phyloP scores from a whole-genome alignment of 2,329 filamentous ascomycete species.

The Karstenula rhodostoma region DNA sequence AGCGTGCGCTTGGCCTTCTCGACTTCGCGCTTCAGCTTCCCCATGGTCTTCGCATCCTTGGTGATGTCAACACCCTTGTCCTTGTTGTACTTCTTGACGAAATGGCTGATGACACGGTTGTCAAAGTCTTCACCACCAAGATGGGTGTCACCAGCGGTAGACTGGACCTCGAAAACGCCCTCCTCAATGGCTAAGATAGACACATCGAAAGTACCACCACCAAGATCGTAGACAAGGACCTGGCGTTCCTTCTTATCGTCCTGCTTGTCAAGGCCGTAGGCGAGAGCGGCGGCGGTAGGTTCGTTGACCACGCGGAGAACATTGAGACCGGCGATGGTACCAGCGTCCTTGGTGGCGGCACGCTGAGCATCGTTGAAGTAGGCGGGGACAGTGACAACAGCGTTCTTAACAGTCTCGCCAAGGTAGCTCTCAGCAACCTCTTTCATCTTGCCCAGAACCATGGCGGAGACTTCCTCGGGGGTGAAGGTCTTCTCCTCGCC shows the following conservation, averaged over 20 bases:
- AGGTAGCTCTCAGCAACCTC: conserved; percentile 81
- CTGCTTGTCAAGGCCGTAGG: conserved; percentile 75
- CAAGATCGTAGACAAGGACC: conserved; percentile 53
- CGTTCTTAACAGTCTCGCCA: conserved; percentile 83
- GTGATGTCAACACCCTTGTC: conserved; percentile 91
- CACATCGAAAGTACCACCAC: conserved; percentile 54
- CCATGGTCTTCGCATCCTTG: conserved; percentile 97
- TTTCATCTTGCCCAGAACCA: conserved; percentile 76
- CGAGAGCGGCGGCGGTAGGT: conserved; percentile 92
- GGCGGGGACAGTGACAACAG: conserved; percentile 92
- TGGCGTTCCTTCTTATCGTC: conserved; percentile 50
- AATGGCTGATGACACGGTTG: conserved; percentile 95
- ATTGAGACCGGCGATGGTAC: conserved; percentile 89
- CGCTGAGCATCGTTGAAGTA: conserved; percentile 99
- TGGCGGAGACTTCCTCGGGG: conserved; percentile 81
- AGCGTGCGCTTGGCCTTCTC: conserved; percentile 99
- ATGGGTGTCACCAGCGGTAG: conserved; percentile 96
- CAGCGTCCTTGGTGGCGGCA: conserved; percentile 96
- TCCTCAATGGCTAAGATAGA: conserved; percentile 85
- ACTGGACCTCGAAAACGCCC: conserved; percentile 92
- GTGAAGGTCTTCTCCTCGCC: conserved; percentile 75
- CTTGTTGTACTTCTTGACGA: conserved; percentile 99
- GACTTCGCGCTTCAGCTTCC: conserved; percentile 98
- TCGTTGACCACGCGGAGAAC: conserved; percentile 97
- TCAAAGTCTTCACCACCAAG: conserved; percentile 99